Evolutionary conservation across 78 protist species (phyloP), one percentile per base, ranked within the genome.

Genomic region (Chrysochromulina tobinii): DNA sequence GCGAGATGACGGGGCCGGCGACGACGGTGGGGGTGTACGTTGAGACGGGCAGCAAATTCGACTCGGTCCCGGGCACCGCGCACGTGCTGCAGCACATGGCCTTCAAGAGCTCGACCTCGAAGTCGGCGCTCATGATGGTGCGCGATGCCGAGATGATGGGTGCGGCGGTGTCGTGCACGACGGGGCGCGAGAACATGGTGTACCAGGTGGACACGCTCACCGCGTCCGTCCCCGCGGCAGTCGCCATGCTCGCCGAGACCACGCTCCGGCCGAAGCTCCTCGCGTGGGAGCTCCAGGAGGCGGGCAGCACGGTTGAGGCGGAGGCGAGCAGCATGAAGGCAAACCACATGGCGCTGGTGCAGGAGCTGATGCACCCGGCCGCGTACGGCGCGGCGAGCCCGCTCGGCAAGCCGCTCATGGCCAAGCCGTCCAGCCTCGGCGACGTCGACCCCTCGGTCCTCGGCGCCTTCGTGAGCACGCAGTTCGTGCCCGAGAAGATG

Each of bases 181-280:
- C 61, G 59, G 21, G 25, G 11, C 81, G 58, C 55, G 89, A 27
- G 73, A 20, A 0, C 23, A 61, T 54, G 12, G 75, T 54, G 18
- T 38, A 57, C 75, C 17, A 3, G 48, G n/a, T 50, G 15, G 48
- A 17, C 25, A 1, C 38, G 4, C 72, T 38, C 59, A 58, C 12
- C 38, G 51, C 3, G 64, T 1, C 14, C 51, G 88, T 77, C 8
- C 69, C 57, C 11, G 51, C 7, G 12, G 54, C 23, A 1, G 64
- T 90, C 25, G 92, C 75, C 18, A 0, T 90, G 48, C 66, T 90
- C 53, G 87, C 88, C n/a, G 92, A 73, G 11, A 38, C 61, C 50
- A 15, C 23, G 50, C 59, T 77, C 25, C 3, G 23, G 50, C 77
- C 61, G 48, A 59, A 20, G n/a, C 18, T 85, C 58, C n/a, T 48